phyloP scores from a whole-genome alignment of 495 filamentous ascomycete species.

The Tuber brumale region DNA sequence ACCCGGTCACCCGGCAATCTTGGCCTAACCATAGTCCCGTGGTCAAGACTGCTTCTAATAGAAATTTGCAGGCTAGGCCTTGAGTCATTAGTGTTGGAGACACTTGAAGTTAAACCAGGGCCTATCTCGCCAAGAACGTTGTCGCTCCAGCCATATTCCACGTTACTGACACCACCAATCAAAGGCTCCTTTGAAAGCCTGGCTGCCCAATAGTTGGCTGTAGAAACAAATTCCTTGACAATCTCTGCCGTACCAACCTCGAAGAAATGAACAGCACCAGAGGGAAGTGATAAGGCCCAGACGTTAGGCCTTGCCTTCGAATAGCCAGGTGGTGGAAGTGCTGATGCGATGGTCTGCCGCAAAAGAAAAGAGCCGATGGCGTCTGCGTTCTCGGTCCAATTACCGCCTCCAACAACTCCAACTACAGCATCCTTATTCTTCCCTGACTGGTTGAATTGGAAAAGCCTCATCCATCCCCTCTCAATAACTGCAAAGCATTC shows the following conservation, averaged over 20 bases:
- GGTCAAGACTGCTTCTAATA: constrained; percentile 65
- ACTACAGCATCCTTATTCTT: constrained; percentile 60
- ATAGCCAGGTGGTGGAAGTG: constrained; percentile 83
- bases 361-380: constrained; percentile 79
- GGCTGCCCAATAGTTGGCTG: constrained; percentile 97
- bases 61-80: constrained; percentile 65
- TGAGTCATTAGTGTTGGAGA: constrained; percentile 21
- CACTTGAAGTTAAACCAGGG: not conserved
- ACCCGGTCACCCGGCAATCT: constrained; percentile 80
- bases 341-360: constrained; percentile 84
- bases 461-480: constrained; percentile 90
- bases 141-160: constrained; percentile 96
- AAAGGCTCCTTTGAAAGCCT: constrained; percentile 87
- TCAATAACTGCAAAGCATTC: constrained; percentile 98
- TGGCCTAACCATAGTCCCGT: constrained; percentile 51
- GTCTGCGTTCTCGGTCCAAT: constrained; percentile 94
- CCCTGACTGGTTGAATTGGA: constrained; percentile 72
- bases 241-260: constrained; percentile 95
- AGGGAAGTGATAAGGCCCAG: constrained; percentile 89
- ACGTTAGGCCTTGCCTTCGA: constrained; percentile 86
- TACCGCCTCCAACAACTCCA: constrained; percentile 81
- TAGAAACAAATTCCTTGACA: constrained; percentile 84
- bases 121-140: constrained; percentile 69
- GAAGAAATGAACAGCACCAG: constrained; percentile 92
- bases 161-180: constrained; percentile 85